Conservation (phyloP, 768 basidiomycete genomes). For the Pleurotus sapidus region DNA sequence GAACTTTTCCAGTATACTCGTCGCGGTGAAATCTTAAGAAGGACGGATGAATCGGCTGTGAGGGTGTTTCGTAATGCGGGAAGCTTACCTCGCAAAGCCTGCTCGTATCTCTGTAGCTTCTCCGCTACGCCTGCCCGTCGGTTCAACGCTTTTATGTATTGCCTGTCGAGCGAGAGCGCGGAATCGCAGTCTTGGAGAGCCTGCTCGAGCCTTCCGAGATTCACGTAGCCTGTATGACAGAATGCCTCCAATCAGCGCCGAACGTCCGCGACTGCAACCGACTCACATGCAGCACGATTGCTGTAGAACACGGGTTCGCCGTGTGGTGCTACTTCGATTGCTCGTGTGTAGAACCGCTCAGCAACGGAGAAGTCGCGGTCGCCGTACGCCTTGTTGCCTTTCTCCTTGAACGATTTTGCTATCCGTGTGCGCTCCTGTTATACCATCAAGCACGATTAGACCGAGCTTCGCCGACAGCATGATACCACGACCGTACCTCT, state of each 20-base stretch:
- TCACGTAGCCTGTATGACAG: constrained; percentile 66
- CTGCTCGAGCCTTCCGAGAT: constrained; percentile 76
- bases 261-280: neutral
- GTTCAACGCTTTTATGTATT: constrained; percentile 89
- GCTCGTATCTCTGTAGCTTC: constrained; percentile 66
- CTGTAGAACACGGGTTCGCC: constrained; percentile 93
- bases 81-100: constrained; percentile 72
- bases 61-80: neutral
- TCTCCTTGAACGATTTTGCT: constrained; percentile 64
- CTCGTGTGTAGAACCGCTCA: constrained; percentile 66
- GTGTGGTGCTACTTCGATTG: constrained; percentile 71
- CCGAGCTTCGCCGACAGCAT: neutral
- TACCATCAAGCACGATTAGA: constrained; percentile 6
- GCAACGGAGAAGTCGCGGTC: constrained; percentile 57
- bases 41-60: neutral
- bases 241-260: neutral
- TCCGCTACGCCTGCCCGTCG: constrained; percentile 87
- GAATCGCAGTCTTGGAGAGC: constrained; percentile 88
- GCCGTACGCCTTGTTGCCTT: constrained; percentile 72
- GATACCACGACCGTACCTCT: constrained; percentile 42
- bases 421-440: constrained; percentile 60
- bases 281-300: constrained; percentile 94
- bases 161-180: constrained; percentile 78
- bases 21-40: constrained; percentile 85
- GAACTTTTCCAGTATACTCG: constrained; percentile 93